Base-by-base conservation (phyloP, 305 asterid species). In the Nicotiana rustica region DNA sequence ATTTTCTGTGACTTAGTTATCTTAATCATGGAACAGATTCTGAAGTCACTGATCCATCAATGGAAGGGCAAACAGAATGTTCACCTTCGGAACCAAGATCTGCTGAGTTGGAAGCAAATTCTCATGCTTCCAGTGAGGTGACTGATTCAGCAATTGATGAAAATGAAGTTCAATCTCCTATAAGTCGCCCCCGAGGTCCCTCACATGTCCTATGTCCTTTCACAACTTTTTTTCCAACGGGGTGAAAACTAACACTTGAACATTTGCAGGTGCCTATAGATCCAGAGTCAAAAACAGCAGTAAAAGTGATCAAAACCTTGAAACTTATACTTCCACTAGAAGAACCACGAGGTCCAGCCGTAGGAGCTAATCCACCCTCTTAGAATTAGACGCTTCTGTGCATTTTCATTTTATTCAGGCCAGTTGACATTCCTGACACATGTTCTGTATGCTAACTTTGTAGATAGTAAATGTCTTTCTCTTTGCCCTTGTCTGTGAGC, bases 161-260 rank as follows among this genome's bases (percentile, higher is more conserved):
- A 65, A 89, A 87, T 69, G 99, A 94, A 90, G 92, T 91, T 88
- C 94, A 92, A 83, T 93, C 95, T 0, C 88, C 92, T 73, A 79
- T 21, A 65, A 85, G 67, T 80, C 86, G 55, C 79, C 83, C 14
- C 66, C 86, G 68, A 91, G 97, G 99, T 91, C 31, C 65, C 29
- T 75, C 31, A 15, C 47, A 29, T 7, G 17, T 19, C 15, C 79
- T 75, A 75, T 29, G 21, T 75, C 65, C 80, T 29, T 52, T 29
- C 12, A 21, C 47, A 52, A 15, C 83, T 67, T n/a, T 33, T 80
- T 70, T 29, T 67, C 67, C 73, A n/a, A 65, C 0, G 14, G 6
- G 31, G 33, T 57, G 65, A 65, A 18, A 18, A 25, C 57, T 49
- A 71, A 29, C 61, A 10, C 59, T 65, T 10, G 1, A 7, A 44